Evolutionary conservation across 163 green algal species (phyloP).

Genomic region (Scenedesmus sp.): DNA sequence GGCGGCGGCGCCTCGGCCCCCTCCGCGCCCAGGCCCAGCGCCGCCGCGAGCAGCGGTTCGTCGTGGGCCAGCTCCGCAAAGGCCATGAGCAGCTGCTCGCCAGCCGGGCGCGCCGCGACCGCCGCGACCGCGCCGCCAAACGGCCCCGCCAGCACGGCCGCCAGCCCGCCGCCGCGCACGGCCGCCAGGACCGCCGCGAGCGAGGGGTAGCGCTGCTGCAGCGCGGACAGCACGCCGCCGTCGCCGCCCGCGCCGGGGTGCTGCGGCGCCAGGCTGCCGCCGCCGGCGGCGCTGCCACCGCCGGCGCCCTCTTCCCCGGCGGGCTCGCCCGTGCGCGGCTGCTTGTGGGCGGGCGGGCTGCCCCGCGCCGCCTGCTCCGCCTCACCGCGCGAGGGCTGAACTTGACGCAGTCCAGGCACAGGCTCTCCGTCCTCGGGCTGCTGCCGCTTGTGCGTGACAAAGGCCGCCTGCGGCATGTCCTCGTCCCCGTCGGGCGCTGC

Average conservation of each 20-base stretch:
- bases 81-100: conserved; percentile 4
- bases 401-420: too few relatives aligned
- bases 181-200: conserved; percentile 26
- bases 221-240: background rate
- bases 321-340: too few relatives aligned
- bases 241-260: background rate
- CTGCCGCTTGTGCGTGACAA: conserved; percentile 19
- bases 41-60: conserved; percentile 30
- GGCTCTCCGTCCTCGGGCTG: background rate
- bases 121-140: conserved; percentile 26
- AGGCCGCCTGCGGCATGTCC: conserved; percentile 14
- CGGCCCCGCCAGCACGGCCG: conserved; percentile 26
- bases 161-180: conserved; percentile 6
- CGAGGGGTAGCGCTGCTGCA: conserved; percentile 30
- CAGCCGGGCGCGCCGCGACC: conserved; percentile 5
- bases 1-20: background rate
- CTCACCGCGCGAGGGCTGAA: too few relatives aligned
- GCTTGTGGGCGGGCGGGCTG: too few relatives aligned
- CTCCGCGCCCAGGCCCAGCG: conserved; percentile 29
- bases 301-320: too few relatives aligned
- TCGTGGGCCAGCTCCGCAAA: conserved; percentile 31
- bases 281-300: too few relatives aligned
- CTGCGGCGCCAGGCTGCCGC: background rate
- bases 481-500: conserved; percentile 5
- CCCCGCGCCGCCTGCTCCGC: too few relatives aligned